phyloP scores from a whole-genome alignment of 1,284 basidiomycete species.

The Fereydounia khargensis region DNA sequence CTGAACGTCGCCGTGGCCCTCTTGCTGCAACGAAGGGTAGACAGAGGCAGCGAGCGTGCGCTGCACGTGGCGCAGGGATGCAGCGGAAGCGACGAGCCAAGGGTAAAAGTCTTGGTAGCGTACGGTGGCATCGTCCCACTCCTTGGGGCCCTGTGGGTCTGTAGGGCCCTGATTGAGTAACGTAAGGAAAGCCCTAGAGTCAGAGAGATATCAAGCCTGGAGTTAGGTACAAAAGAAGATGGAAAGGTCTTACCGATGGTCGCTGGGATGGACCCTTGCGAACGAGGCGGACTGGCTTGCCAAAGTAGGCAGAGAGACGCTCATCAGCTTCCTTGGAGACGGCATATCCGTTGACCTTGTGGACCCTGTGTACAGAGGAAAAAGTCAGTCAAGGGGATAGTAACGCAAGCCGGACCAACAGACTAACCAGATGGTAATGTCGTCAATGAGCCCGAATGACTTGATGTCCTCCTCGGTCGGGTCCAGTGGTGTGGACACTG shows the following conservation, averaged over 20 bases:
- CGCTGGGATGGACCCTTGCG: conserved; percentile 38
- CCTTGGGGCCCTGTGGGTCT: conserved; percentile 19
- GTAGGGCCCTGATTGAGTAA: conserved; percentile 19
- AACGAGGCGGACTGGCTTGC: conserved; percentile 37
- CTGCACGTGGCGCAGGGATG: conserved; percentile 39
- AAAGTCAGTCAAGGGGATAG: neutral
- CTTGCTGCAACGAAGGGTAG: conserved; percentile 12
- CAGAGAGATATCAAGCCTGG: too few species aligned
- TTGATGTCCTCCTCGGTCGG: conserved; percentile 17
- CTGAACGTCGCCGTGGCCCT: conserved; percentile 2
- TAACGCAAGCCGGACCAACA: neutral
- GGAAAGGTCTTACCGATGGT: conserved; percentile 1
- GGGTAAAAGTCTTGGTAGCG: conserved; percentile 46
- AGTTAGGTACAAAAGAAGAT: too few species aligned
- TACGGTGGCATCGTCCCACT: conserved; percentile 20
- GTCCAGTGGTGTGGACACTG: conserved; percentile 27
- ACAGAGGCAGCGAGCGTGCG: conserved; percentile 36
- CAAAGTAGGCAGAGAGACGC: conserved; percentile 41
- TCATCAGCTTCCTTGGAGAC: conserved; percentile 41
- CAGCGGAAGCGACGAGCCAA: conserved; percentile 32
- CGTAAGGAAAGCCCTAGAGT: neutral
- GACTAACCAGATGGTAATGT: conserved; percentile 40
- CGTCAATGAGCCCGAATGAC: conserved; percentile 33
- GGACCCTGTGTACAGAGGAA: conserved; percentile 4
- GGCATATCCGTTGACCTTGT: conserved; percentile 41